phyloP scores from a whole-genome alignment of 1,284 basidiomycete genomes.

The Malassezia caprae region DNA sequence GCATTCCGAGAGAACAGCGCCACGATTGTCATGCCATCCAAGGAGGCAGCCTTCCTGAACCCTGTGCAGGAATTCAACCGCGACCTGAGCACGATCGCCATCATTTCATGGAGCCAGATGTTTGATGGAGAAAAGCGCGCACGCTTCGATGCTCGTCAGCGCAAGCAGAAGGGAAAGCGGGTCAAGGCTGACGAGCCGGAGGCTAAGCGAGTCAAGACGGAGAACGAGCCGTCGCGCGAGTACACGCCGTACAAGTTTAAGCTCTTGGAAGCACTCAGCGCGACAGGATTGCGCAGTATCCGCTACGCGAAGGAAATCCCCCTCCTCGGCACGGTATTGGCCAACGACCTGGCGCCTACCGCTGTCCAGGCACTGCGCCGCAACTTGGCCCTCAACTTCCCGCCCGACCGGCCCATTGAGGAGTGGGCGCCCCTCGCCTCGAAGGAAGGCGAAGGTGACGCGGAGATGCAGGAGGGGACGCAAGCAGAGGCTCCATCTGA shows the following conservation, averaged over 20 bases:
- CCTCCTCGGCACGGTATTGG: constrained; percentile 75
- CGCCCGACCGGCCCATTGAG: constrained; percentile 52
- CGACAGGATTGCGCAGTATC: constrained; percentile 88
- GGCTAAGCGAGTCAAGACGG: constrained; percentile 16
- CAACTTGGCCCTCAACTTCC: constrained; percentile 79
- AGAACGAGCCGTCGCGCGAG: constrained; percentile 17
- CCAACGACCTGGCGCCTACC: constrained; percentile 78
- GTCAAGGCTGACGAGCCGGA: constrained; percentile 4
- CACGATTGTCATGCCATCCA: constrained; percentile 43
- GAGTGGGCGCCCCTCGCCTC: constrained; percentile 20
- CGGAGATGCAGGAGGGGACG: constrained; percentile 12
- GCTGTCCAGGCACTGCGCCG: constrained; percentile 77
- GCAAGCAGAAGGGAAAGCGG: constrained; percentile 23
- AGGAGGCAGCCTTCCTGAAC: constrained; percentile 66
- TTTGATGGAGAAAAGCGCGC: constrained; percentile 60
- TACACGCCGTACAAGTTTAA: constrained; percentile 62
- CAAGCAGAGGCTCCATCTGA: neutral
- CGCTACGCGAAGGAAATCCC: constrained; percentile 97
- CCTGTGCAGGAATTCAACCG: constrained; percentile 98
- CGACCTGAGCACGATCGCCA: constrained; percentile 80
- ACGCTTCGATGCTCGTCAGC: constrained; percentile 52
- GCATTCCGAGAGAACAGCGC: constrained; percentile 44
- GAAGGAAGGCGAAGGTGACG: neutral
- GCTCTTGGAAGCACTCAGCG: constrained; percentile 87
- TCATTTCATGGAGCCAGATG: constrained; percentile 71